Evolutionary conservation across 345 rosid species (phyloP).

Genomic region (Capsella bursapastoris): DNA sequence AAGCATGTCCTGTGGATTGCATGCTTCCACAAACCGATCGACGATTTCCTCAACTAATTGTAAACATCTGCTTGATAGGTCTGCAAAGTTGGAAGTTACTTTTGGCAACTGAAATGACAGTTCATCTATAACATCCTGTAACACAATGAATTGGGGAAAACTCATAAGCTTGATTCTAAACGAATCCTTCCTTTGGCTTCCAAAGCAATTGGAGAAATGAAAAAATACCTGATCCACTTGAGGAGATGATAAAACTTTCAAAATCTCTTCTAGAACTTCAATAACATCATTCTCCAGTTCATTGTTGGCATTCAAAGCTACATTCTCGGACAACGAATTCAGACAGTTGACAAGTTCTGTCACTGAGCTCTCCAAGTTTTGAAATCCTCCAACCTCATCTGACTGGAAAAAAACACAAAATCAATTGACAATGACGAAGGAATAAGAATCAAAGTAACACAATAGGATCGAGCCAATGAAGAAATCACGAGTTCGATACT

Average conservation of each 20-base stretch:
- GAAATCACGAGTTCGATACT: not conserved
- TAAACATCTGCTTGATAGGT: slow-evolving; percentile 57
- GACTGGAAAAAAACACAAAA: slow-evolving; percentile 41
- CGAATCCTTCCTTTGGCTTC: not conserved
- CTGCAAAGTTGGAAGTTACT: slow-evolving; percentile 63
- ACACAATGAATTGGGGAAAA: slow-evolving; percentile 22
- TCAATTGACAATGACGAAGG: not conserved
- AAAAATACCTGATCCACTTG: slow-evolving; percentile 58
- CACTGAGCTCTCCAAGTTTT: slow-evolving; percentile 48
- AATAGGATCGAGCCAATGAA: not conserved
- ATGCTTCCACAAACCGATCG: slow-evolving; percentile 53
- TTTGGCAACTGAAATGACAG: slow-evolving; percentile 80
- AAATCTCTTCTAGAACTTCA: slow-evolving; percentile 51
- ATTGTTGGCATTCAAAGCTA: slow-evolving; percentile 43
- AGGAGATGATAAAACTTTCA: slow-evolving; percentile 53
- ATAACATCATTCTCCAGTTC: slow-evolving; percentile 48
- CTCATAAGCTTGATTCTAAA: slow-evolving; percentile 7
- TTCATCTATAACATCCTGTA: slow-evolving; percentile 65
- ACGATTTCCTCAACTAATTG: slow-evolving; percentile 55
- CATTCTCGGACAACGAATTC: slow-evolving; percentile 48
- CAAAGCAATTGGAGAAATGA: not conserved
- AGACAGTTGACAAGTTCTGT: slow-evolving; percentile 58
- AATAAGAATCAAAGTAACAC: not conserved
- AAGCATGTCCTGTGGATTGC: slow-evolving; percentile 89
- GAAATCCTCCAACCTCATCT: slow-evolving; percentile 51